These are phyloP conservation scores for Phaffomyces opuntiae DNA, from an alignment of 805 yeast species.

Conservation along the genomic window DNA sequence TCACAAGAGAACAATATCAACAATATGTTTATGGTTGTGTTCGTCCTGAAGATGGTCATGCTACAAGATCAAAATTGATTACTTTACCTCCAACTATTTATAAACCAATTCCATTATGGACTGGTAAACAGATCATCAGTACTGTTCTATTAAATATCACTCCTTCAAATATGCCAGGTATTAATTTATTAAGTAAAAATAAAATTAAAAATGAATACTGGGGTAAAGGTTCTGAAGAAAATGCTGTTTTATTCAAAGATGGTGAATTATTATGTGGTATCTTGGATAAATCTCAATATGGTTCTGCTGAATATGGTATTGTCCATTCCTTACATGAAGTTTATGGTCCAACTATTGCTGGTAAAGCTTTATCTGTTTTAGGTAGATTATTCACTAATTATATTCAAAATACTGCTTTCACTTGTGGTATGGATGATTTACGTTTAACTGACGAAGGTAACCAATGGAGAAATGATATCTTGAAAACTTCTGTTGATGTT, in stretches of 20 bases:
- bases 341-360: constrained; percentile 87
- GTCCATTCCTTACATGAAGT: constrained; percentile 96
- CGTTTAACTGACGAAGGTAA: constrained; percentile 90
- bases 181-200: constrained; percentile 75
- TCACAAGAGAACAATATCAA: constrained; percentile 87
- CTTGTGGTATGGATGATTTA: constrained; percentile 99
- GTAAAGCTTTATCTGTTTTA: constrained; percentile 81
- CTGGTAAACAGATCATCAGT: constrained; percentile 94
- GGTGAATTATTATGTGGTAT: constrained; percentile 92
- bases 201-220: constrained; percentile 93
- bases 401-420: constrained; percentile 85
- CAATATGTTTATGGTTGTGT: constrained; percentile 90
- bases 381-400: constrained; percentile 94
- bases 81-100: constrained; percentile 86
- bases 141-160: constrained; percentile 86
- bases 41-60: constrained; percentile 96
- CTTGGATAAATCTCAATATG: constrained; percentile 95
- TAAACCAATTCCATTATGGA: constrained; percentile 91
- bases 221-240: constrained; percentile 81
- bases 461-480: constrained; percentile 75
- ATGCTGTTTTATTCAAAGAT: constrained; percentile 73
- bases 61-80: constrained; percentile 56
- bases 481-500: constrained; percentile 67
- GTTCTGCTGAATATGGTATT: constrained; percentile 94
- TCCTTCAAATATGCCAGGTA: constrained; percentile 85